Evolutionary conservation across 805 yeast species (phyloP).

Genomic region (Komagataella kurtzmanii): DNA sequence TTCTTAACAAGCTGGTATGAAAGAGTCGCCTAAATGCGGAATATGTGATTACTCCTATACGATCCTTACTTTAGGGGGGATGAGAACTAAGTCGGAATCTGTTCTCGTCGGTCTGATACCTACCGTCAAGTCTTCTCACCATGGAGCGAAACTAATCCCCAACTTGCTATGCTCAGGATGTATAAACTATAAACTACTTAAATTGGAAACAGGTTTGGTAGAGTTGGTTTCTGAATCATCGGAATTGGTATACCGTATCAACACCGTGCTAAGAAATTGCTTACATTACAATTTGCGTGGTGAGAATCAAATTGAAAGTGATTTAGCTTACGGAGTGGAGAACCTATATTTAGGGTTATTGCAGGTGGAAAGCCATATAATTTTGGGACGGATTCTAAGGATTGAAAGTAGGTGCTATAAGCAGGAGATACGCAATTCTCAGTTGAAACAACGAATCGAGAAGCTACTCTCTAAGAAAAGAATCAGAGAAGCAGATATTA

Average conservation of each 20-base stretch:
- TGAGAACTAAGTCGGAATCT: neutral
- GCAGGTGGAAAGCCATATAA: neutral
- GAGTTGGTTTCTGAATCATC: neutral
- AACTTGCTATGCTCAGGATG: neutral
- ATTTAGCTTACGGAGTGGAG: neutral
- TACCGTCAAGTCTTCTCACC: neutral
- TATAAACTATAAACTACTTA: neutral
- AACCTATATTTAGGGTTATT: neutral
- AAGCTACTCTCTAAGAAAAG: neutral
- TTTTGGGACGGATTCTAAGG: neutral
- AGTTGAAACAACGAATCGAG: neutral
- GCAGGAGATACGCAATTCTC: neutral
- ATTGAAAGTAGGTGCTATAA: neutral
- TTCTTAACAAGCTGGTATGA: neutral
- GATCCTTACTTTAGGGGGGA: neutral
- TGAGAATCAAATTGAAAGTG: neutral
- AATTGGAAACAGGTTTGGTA: neutral
- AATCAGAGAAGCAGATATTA: neutral
- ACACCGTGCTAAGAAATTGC: neutral
- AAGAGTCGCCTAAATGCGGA: neutral
- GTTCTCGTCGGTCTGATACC: neutral
- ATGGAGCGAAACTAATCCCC: neutral
- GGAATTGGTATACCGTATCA: neutral
- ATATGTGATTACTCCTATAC: neutral
- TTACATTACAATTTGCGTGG: neutral